A percentile compares a stretch with the other conserved stretches of the same genome.
Conservation (phyloP, 768 basidiomycete genomes). For the Mycena olivaceomarginata region DNA sequence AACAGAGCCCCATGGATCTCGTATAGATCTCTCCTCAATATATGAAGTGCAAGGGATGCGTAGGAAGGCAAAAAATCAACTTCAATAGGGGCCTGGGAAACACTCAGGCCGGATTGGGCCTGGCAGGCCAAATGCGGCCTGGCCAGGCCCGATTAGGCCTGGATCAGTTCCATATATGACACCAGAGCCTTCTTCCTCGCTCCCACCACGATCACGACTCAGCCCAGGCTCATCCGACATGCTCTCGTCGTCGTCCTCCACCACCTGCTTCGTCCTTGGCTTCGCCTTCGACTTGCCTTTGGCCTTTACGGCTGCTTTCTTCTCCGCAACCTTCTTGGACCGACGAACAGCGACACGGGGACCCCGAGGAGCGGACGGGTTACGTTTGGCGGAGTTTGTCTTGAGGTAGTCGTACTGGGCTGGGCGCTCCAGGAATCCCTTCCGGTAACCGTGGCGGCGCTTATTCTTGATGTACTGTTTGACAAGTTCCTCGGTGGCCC, state of each 20-base stretch:
- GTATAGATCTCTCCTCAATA: no score
- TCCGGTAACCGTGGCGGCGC: conserved; percentile 33
- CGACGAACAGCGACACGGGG: neutral
- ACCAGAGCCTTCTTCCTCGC: no score
- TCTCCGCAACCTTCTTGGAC: neutral
- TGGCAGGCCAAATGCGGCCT: no score
- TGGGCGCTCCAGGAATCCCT: conserved; percentile 41
- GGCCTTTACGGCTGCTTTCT: neutral
- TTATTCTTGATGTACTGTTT: conserved; percentile 48
- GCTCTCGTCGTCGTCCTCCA: neutral
- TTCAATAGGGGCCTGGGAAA: no score
- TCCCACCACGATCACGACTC: no score
- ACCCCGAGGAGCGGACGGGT: conserved; percentile 17
- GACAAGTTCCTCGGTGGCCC: conserved; percentile 49
- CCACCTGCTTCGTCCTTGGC: neutral
- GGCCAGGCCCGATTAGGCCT: no score
- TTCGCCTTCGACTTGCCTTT: neutral
- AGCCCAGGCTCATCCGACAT: neutral
- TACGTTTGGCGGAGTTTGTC: conserved; percentile 42
- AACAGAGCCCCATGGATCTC: no score
- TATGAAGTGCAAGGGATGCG: no score
- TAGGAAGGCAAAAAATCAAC: no score
- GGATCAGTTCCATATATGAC: no score
- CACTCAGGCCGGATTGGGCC: no score
- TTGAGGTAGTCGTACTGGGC: conserved; percentile 45